Conservation (phyloP, 31 red algal genomes). For the Odonthalia washingtoniensis region DNA sequence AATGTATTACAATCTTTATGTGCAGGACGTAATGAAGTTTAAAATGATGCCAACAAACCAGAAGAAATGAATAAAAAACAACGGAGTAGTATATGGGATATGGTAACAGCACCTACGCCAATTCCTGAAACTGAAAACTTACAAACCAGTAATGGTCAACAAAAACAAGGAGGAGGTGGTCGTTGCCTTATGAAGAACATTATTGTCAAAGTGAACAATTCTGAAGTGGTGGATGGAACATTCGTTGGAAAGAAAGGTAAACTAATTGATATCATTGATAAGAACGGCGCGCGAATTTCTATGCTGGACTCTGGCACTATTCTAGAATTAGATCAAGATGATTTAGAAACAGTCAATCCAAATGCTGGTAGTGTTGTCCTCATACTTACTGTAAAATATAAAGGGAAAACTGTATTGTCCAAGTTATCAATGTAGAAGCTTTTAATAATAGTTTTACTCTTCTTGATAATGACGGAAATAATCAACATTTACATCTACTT, state of each 20-base stretch:
- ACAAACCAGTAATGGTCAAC: background rate
- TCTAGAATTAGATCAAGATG: too few species aligned
- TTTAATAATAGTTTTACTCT: conserved; percentile 23
- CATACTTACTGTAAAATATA: conserved; percentile 16
- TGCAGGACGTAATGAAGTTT: background rate
- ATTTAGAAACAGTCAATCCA: too few species aligned
- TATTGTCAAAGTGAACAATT: conserved; percentile 64
- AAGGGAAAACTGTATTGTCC: conserved; percentile 49
- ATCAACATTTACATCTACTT: conserved; percentile 54
- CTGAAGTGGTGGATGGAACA: conserved; percentile 35
- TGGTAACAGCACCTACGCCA: background rate
- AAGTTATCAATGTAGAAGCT: conserved; percentile 58
- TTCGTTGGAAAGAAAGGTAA: conserved; percentile 63
- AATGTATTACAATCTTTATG: background rate
- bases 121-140: conserved; percentile 5
- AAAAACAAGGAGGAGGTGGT: conserved; percentile 11
- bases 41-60: background rate
- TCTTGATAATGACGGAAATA: conserved; percentile 42
- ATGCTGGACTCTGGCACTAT: too few species aligned
- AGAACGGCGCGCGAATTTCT: conserved; percentile 54
- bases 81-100: conserved; percentile 9
- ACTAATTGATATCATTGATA: conserved; percentile 59
- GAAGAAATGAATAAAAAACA: conserved; percentile 1
- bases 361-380: too few species aligned
- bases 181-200: conserved; percentile 59